phyloP scores from a whole-genome alignment of 257 asterid genomes.

The Anisodus tanguticus region DNA sequence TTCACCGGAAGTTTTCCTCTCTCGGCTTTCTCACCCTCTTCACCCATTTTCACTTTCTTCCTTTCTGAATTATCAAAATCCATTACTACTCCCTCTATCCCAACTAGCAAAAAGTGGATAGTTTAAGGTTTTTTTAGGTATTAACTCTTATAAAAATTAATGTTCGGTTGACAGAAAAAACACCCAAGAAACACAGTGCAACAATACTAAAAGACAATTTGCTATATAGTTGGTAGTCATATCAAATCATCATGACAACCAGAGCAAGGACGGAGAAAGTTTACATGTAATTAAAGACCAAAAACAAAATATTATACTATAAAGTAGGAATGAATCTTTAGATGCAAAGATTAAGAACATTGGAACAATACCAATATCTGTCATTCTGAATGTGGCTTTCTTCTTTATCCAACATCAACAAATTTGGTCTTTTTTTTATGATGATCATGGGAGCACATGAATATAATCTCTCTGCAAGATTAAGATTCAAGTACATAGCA shows the following conservation, averaged over 20 bases:
- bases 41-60: constrained; percentile 25
- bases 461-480: background rate
- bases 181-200: background rate
- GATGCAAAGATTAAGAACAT: too few species aligned
- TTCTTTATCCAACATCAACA: too few species aligned
- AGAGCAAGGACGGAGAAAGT: background rate
- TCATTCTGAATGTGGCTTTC: too few species aligned
- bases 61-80: background rate
- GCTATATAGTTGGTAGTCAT: background rate
- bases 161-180: background rate
- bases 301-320: too few species aligned
- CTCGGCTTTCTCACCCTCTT: constrained; percentile 35
- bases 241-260: background rate
- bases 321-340: too few species aligned
- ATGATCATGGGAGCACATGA: too few species aligned
- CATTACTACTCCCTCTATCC: background rate
- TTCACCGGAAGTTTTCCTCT: constrained; percentile 22
- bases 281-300: background rate
- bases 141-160: too few species aligned
- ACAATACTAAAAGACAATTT: background rate
- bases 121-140: too few species aligned
- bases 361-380: too few species aligned
- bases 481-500: background rate
- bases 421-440: too few species aligned
- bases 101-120: too few species aligned